Conservation (phyloP, 306 rosid genomes). For the Inga leiocalycina region DNA sequence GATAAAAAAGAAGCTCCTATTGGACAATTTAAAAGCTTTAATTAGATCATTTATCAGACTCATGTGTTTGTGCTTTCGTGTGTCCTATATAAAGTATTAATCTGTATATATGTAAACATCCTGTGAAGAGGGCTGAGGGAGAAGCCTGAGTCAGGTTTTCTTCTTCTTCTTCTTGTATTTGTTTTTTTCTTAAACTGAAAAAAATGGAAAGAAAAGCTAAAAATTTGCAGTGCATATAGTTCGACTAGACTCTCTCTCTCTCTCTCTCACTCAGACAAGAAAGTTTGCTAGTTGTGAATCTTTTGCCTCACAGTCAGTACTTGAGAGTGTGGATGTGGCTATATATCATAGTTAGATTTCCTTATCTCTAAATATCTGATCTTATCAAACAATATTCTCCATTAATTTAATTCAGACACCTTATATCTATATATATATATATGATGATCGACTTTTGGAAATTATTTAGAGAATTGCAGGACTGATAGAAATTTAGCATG, state of each 20-base stretch:
- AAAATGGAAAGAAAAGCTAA: background rate
- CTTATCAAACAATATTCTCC: background rate
- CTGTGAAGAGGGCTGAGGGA: background rate
- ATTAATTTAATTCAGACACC: background rate
- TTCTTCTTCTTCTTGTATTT: background rate
- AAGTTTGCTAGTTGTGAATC: background rate
- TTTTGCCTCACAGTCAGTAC: background rate
- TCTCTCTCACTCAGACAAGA: background rate
- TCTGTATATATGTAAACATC: background rate
- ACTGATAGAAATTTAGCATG: background rate
- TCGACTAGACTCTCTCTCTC: background rate
- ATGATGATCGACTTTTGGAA: background rate
- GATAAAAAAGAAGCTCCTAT: slow-evolving; percentile 3
- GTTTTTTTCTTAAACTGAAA: background rate
- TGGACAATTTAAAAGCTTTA: slow-evolving; percentile 1
- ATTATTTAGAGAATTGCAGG: background rate
- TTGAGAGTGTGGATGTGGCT: background rate
- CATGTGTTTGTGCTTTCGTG: background rate
- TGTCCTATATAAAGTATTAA: background rate
- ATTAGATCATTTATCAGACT: background rate
- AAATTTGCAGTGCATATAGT: background rate
- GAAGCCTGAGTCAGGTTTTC: background rate
- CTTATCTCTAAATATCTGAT: background rate
- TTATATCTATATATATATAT: background rate
- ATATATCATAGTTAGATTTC: background rate